Percentiles rank a stretch among this genome's conserved stretches.
Evolutionary conservation across 106 monocot genomes (phyloP).

Genomic region (Chionographis japonica): DNA sequence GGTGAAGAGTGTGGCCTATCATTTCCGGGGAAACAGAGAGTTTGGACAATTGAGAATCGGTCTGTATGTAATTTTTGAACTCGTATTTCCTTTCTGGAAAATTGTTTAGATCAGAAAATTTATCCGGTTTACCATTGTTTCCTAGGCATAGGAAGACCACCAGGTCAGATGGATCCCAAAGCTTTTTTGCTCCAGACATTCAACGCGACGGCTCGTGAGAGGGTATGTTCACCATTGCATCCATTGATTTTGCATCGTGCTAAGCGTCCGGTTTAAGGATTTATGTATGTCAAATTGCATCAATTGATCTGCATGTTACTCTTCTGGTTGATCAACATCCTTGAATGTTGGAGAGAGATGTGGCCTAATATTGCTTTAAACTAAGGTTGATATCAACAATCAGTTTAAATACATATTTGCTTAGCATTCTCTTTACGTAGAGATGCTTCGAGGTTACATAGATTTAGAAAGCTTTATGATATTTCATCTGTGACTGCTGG

Average conservation of each 20-base stretch:
- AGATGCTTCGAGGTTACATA: too few species aligned
- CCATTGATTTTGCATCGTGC: not conserved
- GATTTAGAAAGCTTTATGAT: too few species aligned
- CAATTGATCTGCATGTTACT: too few species aligned
- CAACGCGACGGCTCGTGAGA: conserved; percentile 61
- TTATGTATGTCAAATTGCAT: too few species aligned
- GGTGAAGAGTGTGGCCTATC: conserved; percentile 80
- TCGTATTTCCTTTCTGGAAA: not conserved
- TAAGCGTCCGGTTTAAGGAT: too few species aligned
- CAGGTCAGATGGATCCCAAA: conserved; percentile 99
- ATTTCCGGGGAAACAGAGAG: conserved; percentile 91
- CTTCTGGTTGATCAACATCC: too few species aligned
- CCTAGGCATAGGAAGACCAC: conserved; percentile 88
- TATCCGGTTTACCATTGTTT: conserved; percentile 14
- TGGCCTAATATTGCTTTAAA: too few species aligned
- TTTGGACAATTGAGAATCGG: conserved; percentile 88
- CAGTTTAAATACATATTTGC: too few species aligned
- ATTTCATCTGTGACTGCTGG: too few species aligned
- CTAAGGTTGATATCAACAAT: too few species aligned
- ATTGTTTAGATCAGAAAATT: not conserved
- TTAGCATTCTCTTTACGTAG: too few species aligned
- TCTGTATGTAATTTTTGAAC: conserved; percentile 18
- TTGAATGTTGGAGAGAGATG: too few species aligned
- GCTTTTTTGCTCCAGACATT: conserved; percentile 90
- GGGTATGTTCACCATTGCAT: conserved; percentile 32